Conservation (phyloP, 768 basidiomycete species). For the Epithele typhae region DNA sequence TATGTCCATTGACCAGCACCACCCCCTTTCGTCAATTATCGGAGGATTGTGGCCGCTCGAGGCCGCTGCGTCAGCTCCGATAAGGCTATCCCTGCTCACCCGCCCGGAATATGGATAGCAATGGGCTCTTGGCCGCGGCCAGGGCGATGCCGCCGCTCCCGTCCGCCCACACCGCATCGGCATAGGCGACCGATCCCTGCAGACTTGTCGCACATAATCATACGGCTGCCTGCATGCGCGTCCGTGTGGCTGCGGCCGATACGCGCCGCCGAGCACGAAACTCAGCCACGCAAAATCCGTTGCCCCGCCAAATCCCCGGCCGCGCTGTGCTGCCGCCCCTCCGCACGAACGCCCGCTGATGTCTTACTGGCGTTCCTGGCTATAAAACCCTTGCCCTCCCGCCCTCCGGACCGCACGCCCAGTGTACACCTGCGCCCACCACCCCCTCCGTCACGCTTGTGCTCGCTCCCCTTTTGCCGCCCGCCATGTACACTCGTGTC, state of each 20-base stretch:
- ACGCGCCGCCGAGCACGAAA: not conserved
- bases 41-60: no score
- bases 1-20: no score
- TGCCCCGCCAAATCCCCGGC: slow-evolving; percentile 13
- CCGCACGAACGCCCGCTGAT: slow-evolving; percentile 2
- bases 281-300: slow-evolving; percentile 15
- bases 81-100: no score
- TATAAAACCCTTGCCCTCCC: slow-evolving; percentile 5
- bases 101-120: not conserved
- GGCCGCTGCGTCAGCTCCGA: no score
- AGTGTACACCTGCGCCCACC: not conserved
- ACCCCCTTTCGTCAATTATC: no score
- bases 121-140: not conserved
- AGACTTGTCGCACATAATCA: not conserved
- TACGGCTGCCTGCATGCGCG: not conserved
- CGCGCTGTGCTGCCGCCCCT: not conserved
- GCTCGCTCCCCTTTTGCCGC: not conserved
- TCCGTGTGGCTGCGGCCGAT: not conserved
- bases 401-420: not conserved
- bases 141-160: not conserved
- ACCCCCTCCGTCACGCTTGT: not conserved
- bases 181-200: not conserved
- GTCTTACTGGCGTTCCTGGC: not conserved
- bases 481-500: slow-evolving; percentile 17
- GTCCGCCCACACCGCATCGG: not conserved